Evolutionary conservation across 805 yeast species (phyloP), one percentile per base, ranked within the genome.

Genomic region (Spencermartinsiella europaea): DNA sequence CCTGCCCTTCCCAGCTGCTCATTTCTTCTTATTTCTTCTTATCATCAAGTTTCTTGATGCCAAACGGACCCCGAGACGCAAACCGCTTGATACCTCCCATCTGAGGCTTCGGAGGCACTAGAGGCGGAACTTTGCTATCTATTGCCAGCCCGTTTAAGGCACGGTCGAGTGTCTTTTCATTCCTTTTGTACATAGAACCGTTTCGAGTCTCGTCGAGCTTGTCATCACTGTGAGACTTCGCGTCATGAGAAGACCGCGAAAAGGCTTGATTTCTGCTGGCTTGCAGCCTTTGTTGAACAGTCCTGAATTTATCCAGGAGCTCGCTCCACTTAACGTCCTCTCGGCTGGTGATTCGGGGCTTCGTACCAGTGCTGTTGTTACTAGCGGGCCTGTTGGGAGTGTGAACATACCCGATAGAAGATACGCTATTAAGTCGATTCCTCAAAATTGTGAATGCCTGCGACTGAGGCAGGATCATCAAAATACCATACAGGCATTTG

Each of bases 401-500:
- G 28, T 65, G 66, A 27, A 68, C 54, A 34, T 58, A 59, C 4
- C 67, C 69, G 38, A 69, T 60, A 2, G 65, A 60, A 4, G 68
- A 58, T 17, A 84, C 75, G 33, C 85, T 72, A 42, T 76, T 77
- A 42, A 93, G 71, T 49, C 99, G 73, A 57, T 83, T 85, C 53
- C 83, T 83, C 53, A 93, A 71, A 0, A 85, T 79, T n/a, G 76
- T 80, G 62, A 87, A 93, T 0, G 98, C 95, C 10, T 86, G 76
- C 0, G 96, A 87, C 62, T 93, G 99, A 0, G 99, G 99, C 42
- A 93, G 66, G 3, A 93, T 73, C 99, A 93, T 93, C 49, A 93
- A 70, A 25, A 93, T 75, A 1, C 98, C 99, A 62, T 88, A 93
- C 25, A 93, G 73, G 44, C 96, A 85, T 61, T 88, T 87, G 72